These are phyloP conservation scores for Begonia fuchsioides DNA, from an alignment of 306 rosid genomes.

Conservation along the genomic window DNA sequence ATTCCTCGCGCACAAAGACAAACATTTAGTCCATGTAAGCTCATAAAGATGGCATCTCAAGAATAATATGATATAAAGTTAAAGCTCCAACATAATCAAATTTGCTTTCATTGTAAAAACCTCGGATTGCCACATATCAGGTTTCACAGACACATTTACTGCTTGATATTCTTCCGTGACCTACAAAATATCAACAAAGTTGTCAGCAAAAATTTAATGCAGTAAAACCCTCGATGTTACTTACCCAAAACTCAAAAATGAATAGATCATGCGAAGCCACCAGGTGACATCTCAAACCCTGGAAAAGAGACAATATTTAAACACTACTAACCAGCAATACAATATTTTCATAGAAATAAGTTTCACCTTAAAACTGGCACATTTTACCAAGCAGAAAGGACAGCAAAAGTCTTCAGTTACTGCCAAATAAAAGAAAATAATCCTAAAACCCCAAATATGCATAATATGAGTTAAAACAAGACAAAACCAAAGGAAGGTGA, in stretches of 20 bases:
- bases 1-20: neutral
- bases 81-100: too few species aligned
- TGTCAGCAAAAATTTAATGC: slow-evolving; percentile 10
- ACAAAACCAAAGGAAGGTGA: too few species aligned
- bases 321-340: slow-evolving; percentile 8
- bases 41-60: neutral
- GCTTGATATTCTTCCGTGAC: slow-evolving; percentile 50
- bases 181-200: slow-evolving; percentile 32
- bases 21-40: neutral
- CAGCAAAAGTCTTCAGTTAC: slow-evolving; percentile 73
- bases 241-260: slow-evolving; percentile 76
- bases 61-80: too few species aligned
- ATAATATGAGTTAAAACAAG: too few species aligned
- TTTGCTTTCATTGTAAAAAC: slow-evolving; percentile 12
- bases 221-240: slow-evolving; percentile 23
- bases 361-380: slow-evolving; percentile 66
- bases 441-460: neutral
- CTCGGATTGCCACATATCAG: slow-evolving; percentile 31
- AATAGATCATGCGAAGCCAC: slow-evolving; percentile 54
- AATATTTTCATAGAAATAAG: slow-evolving; percentile 1
- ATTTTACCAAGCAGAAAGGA: slow-evolving; percentile 62
- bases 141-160: slow-evolving; percentile 50
- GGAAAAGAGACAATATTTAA: slow-evolving; percentile 10
- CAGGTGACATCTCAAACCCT: slow-evolving; percentile 77
- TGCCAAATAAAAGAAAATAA: slow-evolving; percentile 23